These are phyloP conservation scores for Taiwanofungus camphoratus DNA, from an alignment of 1,284 basidiomycete genomes.

Conservation along the genomic window DNA sequence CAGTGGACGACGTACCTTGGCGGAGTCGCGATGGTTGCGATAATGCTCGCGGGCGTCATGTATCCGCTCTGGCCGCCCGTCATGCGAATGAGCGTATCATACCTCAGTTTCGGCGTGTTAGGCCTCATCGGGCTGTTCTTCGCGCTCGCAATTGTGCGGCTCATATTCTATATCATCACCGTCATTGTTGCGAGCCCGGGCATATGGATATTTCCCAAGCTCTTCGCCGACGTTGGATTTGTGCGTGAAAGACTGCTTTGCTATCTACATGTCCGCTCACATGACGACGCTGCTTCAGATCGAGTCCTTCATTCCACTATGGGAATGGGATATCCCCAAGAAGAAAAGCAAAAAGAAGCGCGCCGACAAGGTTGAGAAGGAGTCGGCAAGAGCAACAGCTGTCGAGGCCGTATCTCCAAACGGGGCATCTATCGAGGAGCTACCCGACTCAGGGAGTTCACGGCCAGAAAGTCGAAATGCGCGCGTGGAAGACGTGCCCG, in stretches of 20 bases:
- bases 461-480: slow-evolving; percentile 56
- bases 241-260: slow-evolving; percentile 59
- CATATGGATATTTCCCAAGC: slow-evolving; percentile 98
- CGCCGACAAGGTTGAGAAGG: slow-evolving; percentile 43
- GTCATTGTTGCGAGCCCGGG: slow-evolving; percentile 82
- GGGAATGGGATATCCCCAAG: slow-evolving; percentile 96
- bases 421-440: slow-evolving; percentile 40
- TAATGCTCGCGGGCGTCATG: slow-evolving; percentile 98
- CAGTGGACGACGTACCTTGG: slow-evolving; percentile 94
- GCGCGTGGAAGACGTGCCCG: slow-evolving; percentile 33
- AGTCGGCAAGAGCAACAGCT: slow-evolving; percentile 21
- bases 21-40: slow-evolving; percentile 84
- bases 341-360: slow-evolving; percentile 79
- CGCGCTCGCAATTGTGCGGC: slow-evolving; percentile 83
- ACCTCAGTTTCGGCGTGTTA: slow-evolving; percentile 84
- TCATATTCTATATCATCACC: slow-evolving; percentile 95
- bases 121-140: slow-evolving; percentile 91
- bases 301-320: slow-evolving; percentile 95
- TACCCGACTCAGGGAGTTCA: slow-evolving; percentile 46
- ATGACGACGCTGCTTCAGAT: slow-evolving; percentile 46
- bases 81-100: slow-evolving; percentile 96
- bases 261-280: slow-evolving; percentile 3
- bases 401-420: slow-evolving; percentile 15
- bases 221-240: slow-evolving; percentile 98
- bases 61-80: slow-evolving; percentile 97